phyloP scores from a whole-genome alignment of 192 early-diverging fungal species.

The Coemansia reversa region DNA sequence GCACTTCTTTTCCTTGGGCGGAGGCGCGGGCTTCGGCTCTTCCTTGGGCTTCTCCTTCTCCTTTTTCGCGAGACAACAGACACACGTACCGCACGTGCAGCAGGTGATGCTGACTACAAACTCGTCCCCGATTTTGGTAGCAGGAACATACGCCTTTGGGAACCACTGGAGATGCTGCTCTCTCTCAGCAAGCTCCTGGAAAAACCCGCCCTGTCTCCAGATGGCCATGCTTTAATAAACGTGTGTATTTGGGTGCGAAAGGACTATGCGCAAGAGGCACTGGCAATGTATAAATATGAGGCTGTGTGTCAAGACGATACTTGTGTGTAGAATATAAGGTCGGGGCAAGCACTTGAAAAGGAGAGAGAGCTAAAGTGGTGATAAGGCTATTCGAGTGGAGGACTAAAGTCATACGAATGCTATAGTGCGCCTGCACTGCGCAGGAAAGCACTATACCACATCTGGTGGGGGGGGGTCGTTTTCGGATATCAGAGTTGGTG shows the following conservation, averaged over 20 bases:
- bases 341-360: neutral
- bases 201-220: constrained; percentile 55
- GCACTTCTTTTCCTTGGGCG: constrained; percentile 25
- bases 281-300: neutral
- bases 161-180: constrained; percentile 56
- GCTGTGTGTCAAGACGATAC: neutral
- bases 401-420: neutral
- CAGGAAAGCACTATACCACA: neutral
- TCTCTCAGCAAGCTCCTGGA: constrained; percentile 54
- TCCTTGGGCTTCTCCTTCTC: constrained; percentile 16
- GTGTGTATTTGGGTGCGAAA: neutral
- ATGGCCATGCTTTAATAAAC: constrained; percentile 28
- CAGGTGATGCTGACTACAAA: constrained; percentile 39
- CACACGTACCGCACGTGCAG: constrained; percentile 44
- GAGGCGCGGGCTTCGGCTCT: constrained; percentile 12
- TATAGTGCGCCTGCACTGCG: neutral
- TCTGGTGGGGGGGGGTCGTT: neutral
- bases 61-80: constrained; percentile 23
- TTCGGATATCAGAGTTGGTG: neutral
- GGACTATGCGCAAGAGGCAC: neutral
- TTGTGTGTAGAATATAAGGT: neutral
- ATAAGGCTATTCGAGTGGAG: neutral
- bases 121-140: constrained; percentile 43
- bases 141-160: constrained; percentile 53
- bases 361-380: neutral